A percentile compares a stretch with the other conserved stretches of the same genome.
These are phyloP conservation scores for Austroboletus olivaceoglutinosus DNA, from an alignment of 1,284 basidiomycete species.

Conservation along the genomic window DNA sequence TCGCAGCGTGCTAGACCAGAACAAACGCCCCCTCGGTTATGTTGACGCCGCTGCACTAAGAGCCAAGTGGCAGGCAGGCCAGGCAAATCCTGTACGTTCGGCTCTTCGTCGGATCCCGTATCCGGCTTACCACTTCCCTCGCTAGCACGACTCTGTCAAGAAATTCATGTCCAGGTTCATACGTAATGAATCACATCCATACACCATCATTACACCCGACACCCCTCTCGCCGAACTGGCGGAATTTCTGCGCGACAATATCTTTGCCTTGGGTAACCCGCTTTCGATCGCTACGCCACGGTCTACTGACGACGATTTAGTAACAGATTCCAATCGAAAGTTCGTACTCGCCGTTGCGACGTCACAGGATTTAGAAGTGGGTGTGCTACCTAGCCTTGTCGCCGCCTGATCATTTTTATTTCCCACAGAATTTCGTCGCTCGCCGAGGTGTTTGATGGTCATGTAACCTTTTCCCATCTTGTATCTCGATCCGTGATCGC, in stretches of 20 bases:
- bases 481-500: not conserved
- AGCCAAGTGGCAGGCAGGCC: conserved; percentile 70
- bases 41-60: conserved; percentile 76
- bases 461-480: not conserved
- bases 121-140: not conserved
- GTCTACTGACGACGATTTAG: conserved; percentile 38
- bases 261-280: conserved; percentile 73
- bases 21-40: conserved; percentile 77
- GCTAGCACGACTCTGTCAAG: conserved; percentile 61
- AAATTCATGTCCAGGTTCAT: conserved; percentile 77
- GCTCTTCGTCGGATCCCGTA: not conserved
- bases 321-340: conserved; percentile 79
- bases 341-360: conserved; percentile 87
- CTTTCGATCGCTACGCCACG: not conserved
- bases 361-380: conserved; percentile 70
- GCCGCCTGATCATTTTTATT: conserved; percentile 4
- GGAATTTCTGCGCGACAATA: conserved; percentile 64
- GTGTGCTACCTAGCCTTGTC: conserved; percentile 10
- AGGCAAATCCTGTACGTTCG: conserved; percentile 62
- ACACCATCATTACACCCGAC: conserved; percentile 77
- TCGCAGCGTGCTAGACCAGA: conserved; percentile 68
- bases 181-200: conserved; percentile 61
- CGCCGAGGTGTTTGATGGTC: conserved; percentile 45
- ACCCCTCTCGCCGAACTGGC: conserved; percentile 77
- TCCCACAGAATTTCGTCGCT: conserved; percentile 51